phyloP scores from a whole-genome alignment of 2,329 filamentous ascomycete genomes.

The Chaetomiaceae sp. region DNA sequence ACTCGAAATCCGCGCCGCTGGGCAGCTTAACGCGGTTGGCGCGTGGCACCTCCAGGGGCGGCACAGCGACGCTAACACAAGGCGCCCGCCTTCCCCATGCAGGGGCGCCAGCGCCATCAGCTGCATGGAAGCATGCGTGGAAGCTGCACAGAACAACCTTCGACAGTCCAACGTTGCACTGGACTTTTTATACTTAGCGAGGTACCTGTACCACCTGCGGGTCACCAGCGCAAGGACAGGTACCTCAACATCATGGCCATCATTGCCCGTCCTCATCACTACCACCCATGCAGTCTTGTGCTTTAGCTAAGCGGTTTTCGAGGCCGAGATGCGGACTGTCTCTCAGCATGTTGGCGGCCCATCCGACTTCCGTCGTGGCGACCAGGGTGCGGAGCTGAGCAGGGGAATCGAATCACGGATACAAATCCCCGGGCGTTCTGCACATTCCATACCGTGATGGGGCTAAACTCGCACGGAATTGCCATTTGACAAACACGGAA shows the following conservation, averaged over 20 bases:
- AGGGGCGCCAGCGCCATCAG: conserved; percentile 1
- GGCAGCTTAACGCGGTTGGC: not conserved
- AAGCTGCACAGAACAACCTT: conserved; percentile 13
- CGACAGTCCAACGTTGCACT: not conserved
- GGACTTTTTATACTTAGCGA: conserved; percentile 20
- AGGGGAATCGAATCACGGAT: not conserved
- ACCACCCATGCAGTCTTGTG: not conserved
- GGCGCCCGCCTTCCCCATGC: conserved; percentile 6
- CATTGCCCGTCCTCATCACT: not conserved
- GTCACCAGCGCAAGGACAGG: not conserved
- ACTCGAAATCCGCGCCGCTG: conserved; percentile 1
- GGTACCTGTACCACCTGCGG: conserved; percentile 6
- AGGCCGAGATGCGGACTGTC: not conserved
- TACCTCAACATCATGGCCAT: conserved; percentile 8
- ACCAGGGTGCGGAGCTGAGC: not conserved
- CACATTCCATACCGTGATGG: conserved; percentile 6
- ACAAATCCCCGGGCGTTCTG: conserved; percentile 6
- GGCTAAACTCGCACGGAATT: conserved; percentile 6
- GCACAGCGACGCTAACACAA: too few relatives aligned
- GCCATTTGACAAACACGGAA: conserved; percentile 13
- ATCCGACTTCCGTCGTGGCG: too few relatives aligned
- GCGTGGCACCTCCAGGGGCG: too few relatives aligned
- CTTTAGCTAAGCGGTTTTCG: not conserved
- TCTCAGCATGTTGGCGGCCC: too few relatives aligned
- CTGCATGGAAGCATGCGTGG: conserved; percentile 13